These are phyloP conservation scores for Teratosphaeria viscida DNA, from an alignment of 2,329 filamentous ascomycete species.

Conservation along the genomic window DNA sequence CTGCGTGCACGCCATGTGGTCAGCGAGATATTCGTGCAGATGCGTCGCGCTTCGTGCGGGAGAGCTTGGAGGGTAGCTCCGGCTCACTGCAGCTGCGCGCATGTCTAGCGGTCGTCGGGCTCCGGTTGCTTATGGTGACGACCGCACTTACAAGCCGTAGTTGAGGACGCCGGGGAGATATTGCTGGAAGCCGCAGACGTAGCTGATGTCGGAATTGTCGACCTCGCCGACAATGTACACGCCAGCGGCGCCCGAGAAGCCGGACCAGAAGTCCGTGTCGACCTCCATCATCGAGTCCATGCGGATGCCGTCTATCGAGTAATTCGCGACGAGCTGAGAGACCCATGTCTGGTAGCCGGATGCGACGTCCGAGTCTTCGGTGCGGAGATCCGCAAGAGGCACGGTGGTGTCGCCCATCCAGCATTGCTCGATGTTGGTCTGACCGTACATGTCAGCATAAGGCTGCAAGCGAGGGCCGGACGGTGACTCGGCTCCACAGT, in stretches of 20 bases:
- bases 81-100: neutral
- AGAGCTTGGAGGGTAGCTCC: neutral
- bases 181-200: conserved; percentile 34
- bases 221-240: conserved; percentile 41
- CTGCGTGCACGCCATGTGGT: conserved; percentile 7
- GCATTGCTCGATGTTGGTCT: conserved; percentile 35
- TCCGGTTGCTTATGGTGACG: neutral
- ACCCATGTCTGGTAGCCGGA: conserved; percentile 51
- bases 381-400: conserved; percentile 53
- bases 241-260: conserved; percentile 14
- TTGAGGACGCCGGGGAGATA: conserved; percentile 38
- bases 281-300: conserved; percentile 42
- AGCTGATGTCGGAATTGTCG: conserved; percentile 26
- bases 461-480: neutral
- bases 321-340: conserved; percentile 45
- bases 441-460: neutral
- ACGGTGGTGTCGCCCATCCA: conserved; percentile 46
- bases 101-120: neutral
- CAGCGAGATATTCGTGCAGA: conserved; percentile 14
- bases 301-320: conserved; percentile 48
- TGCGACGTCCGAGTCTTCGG: conserved; percentile 40
- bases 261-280: conserved; percentile 31
- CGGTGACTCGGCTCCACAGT: neutral
- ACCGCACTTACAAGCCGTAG: conserved; percentile 29
- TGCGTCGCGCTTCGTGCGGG: neutral